Percentiles rank a stretch among this genome's conserved stretches.
These are phyloP conservation scores for Sphagnum fallax DNA, from an alignment of 228 moss, liverwort and hornwort genomes.

Conservation along the genomic window DNA sequence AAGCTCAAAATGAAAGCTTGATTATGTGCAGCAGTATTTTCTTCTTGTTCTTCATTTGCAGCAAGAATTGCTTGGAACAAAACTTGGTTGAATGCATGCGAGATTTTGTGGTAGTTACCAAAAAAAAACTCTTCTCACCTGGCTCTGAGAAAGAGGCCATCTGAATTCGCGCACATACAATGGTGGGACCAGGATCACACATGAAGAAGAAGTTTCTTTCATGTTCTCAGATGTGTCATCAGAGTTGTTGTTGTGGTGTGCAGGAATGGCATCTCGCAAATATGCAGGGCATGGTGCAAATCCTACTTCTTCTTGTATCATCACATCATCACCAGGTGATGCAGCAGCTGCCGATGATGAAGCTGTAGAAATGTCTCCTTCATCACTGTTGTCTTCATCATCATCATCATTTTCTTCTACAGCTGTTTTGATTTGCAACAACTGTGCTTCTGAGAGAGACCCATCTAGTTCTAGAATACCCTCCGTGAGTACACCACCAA, in stretches of 20 bases:
- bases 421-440: slow-evolving; percentile 14
- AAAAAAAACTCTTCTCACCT: slow-evolving; percentile 15
- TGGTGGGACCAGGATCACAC: slow-evolving; percentile 17
- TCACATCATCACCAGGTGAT: neutral
- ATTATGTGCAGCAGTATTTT: neutral
- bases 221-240: slow-evolving; percentile 9
- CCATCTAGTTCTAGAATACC: slow-evolving; percentile 29
- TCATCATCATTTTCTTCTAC: neutral
- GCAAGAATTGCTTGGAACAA: neutral
- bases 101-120: too few relatives aligned
- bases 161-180: slow-evolving; percentile 25
- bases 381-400: neutral
- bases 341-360: neutral
- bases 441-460: slow-evolving; percentile 20
- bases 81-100: neutral
- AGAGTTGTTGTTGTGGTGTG: neutral
- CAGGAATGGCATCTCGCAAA: slow-evolving; percentile 27
- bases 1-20: too few relatives aligned
- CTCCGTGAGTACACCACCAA: neutral
- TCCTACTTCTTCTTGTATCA: neutral
- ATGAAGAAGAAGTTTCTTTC: slow-evolving; percentile 7
- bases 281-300: slow-evolving; percentile 17
- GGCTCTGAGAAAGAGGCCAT: slow-evolving; percentile 34
- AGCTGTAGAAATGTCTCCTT: neutral
- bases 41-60: neutral